Conservation (phyloP, 2,329 filamentous ascomycete species). For the Cryphonectria radicalis region DNA sequence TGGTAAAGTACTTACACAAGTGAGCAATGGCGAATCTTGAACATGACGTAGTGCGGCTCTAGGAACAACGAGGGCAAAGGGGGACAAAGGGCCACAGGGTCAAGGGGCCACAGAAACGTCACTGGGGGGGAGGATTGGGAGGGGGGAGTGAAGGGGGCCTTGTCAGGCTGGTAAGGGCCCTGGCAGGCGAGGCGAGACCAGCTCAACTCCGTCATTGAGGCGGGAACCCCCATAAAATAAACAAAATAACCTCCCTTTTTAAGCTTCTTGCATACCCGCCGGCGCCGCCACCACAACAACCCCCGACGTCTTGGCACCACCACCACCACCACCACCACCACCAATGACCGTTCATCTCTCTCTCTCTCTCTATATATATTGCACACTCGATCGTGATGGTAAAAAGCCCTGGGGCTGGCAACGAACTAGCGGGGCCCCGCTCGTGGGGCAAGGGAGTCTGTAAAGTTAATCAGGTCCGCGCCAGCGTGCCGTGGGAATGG, state of each 20-base stretch:
- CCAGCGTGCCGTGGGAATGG: not conserved
- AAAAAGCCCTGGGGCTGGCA: too few relatives aligned
- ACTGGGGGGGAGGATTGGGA: not conserved
- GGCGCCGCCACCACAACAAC: not conserved
- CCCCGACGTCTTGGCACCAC: not conserved
- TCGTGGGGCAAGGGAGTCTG: not conserved
- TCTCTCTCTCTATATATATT: too few relatives aligned
- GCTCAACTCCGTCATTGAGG: not conserved
- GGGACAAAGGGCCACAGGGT: not conserved
- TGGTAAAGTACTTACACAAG: too few relatives aligned
- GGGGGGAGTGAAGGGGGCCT: too few relatives aligned
- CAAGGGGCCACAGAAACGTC: not conserved
- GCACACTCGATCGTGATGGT: too few relatives aligned
- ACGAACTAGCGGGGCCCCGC: too few relatives aligned
- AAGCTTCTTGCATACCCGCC: not conserved
- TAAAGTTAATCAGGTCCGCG: not conserved
- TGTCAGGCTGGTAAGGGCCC: not conserved
- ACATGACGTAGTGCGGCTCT: not conserved
- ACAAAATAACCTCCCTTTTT: constrained; percentile 1
- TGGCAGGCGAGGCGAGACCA: too few relatives aligned
- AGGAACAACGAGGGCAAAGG: not conserved
- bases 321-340: too few relatives aligned
- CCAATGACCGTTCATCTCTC: not conserved
- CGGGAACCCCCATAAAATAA: not conserved
- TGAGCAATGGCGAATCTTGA: not conserved